phyloP scores from a whole-genome alignment of 2,329 filamentous ascomycete genomes.

The Plenodomus tracheiphilus region DNA sequence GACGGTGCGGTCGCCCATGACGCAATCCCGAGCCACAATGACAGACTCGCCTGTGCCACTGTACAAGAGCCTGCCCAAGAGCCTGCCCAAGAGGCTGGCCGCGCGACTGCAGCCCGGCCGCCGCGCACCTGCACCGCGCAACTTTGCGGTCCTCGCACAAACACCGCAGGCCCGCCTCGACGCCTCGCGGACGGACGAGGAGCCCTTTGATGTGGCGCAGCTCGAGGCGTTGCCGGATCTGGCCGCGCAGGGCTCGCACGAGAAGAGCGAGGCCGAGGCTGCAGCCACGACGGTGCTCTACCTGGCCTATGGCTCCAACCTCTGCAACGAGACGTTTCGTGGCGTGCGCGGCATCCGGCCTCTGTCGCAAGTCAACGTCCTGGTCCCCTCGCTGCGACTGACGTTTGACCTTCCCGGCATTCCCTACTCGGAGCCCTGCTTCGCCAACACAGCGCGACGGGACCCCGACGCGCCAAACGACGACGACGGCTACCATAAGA shows the following conservation, averaged over 20 bases:
- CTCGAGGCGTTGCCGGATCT: slow-evolving; percentile 20
- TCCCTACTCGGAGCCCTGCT: slow-evolving; percentile 88
- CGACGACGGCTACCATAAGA: slow-evolving; percentile 52
- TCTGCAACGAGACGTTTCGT: slow-evolving; percentile 77
- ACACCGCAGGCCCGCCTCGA: slow-evolving; percentile 36
- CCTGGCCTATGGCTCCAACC: slow-evolving; percentile 85
- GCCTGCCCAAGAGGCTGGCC: slow-evolving; percentile 16
- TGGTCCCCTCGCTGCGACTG: slow-evolving; percentile 75
- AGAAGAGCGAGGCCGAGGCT: slow-evolving; percentile 10
- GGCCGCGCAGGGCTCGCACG: no score
- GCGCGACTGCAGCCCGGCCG: slow-evolving; percentile 8
- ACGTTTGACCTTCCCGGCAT: slow-evolving; percentile 85
- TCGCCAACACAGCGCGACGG: slow-evolving; percentile 75
- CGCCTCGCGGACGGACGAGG: slow-evolving; percentile 33
- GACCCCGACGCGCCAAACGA: slow-evolving; percentile 27
- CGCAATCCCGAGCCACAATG: not conserved
- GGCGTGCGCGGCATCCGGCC: slow-evolving; percentile 78
- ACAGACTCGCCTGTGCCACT: slow-evolving; percentile 6
- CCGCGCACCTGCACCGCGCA: slow-evolving; percentile 3
- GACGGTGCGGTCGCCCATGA: no score
- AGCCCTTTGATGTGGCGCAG: slow-evolving; percentile 21
- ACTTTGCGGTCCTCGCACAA: slow-evolving; percentile 22
- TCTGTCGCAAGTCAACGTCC: slow-evolving; percentile 77
- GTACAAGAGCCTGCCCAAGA: slow-evolving; percentile 11
- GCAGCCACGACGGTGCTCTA: slow-evolving; percentile 41